These are phyloP conservation scores for Saccharomyces hybrid DNA, from an alignment of 1,139 yeast species.

Conservation along the genomic window DNA sequence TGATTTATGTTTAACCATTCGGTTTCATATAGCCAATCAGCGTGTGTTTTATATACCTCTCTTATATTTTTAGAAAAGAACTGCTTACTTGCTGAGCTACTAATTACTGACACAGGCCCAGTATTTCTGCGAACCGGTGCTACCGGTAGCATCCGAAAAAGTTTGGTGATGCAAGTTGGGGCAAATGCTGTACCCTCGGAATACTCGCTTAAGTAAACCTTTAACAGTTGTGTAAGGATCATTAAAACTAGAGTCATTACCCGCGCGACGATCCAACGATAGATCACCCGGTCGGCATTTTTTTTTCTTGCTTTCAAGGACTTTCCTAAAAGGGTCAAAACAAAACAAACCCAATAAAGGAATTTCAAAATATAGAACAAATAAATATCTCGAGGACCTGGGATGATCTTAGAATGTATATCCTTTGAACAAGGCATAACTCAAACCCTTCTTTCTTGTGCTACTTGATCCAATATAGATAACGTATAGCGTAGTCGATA, in stretches of 20 bases:
- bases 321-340: background rate
- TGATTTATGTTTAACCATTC: background rate
- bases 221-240: background rate
- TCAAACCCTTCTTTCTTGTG: background rate
- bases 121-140: background rate
- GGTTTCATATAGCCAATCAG: background rate
- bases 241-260: background rate
- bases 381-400: background rate
- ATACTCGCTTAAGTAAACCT: background rate
- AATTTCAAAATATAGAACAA: background rate
- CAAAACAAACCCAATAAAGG: background rate
- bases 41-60: background rate
- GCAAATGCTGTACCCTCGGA: background rate
- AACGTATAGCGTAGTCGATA: background rate
- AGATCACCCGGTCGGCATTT: background rate
- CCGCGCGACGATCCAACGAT: too few relatives aligned
- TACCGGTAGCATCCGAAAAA: background rate
- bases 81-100: background rate
- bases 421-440: background rate
- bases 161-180: background rate
- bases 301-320: background rate
- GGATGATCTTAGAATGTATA: background rate
- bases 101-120: background rate
- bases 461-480: background rate
- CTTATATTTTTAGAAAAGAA: background rate